phyloP scores from a whole-genome alignment of 805 yeast genomes.

The Pichia nakasei region DNA sequence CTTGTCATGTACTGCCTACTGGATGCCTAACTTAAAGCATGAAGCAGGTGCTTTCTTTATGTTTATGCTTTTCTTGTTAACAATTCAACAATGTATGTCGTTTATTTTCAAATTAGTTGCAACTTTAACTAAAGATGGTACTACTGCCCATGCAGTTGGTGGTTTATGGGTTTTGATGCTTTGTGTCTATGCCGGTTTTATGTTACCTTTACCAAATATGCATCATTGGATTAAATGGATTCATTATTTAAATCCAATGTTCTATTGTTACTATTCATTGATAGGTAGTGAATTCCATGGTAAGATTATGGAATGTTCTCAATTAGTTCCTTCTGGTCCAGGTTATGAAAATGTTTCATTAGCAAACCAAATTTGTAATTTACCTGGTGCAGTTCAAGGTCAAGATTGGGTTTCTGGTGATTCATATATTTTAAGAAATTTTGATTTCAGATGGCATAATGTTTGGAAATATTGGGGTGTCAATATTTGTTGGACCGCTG shows the following conservation, averaged over 20 bases:
- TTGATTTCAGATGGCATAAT: conserved; percentile 30
- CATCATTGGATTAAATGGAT: conserved; percentile 57
- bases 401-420: conserved; percentile 26
- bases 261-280: conserved; percentile 42
- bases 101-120: conserved; percentile 47
- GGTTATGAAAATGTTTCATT: conserved; percentile 38
- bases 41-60: conserved; percentile 50
- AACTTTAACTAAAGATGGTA: conserved; percentile 42
- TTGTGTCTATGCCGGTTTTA: conserved; percentile 50
- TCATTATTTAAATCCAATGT: conserved; percentile 39
- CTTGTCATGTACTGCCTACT: conserved; percentile 38
- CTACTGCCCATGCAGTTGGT: conserved; percentile 48
- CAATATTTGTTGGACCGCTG: conserved; percentile 38
- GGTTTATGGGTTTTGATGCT: conserved; percentile 47
- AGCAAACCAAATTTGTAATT: conserved; percentile 38
- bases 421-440: conserved; percentile 27
- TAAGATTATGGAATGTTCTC: conserved; percentile 41
- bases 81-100: conserved; percentile 43
- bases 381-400: conserved; percentile 37
- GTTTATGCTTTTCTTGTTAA: conserved; percentile 33
- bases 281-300: conserved; percentile 50
- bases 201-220: conserved; percentile 32
- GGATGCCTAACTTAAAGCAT: conserved; percentile 43
- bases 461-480: conserved; percentile 43
- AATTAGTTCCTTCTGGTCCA: conserved; percentile 45